Conservation (phyloP, 2,329 filamentous ascomycete genomes). For the Hypoxylon sp. region DNA sequence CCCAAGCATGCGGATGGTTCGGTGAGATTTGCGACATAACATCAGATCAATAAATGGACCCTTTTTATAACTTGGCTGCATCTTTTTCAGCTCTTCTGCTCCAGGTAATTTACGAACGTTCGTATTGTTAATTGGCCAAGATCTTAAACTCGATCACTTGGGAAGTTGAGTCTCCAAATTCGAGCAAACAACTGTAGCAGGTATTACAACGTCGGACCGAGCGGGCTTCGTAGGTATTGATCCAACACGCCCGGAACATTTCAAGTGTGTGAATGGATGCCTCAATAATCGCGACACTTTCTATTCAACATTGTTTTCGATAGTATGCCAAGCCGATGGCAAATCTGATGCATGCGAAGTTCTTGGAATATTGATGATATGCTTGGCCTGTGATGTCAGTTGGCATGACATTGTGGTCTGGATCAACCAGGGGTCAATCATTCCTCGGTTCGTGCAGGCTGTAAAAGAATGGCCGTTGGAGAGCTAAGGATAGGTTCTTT, state of each 20-base stretch:
- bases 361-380: constrained; percentile 2
- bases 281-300: neutral
- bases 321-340: constrained; percentile 4
- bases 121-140: constrained; percentile 6
- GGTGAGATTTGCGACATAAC: neutral
- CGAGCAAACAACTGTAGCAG: constrained; percentile 29
- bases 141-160: neutral
- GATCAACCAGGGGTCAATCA: constrained; percentile 27
- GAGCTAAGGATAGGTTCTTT: neutral
- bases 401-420: constrained; percentile 14
- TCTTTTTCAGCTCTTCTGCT: neutral
- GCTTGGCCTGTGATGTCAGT: constrained; percentile 14
- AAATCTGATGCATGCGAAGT: constrained; percentile 5
- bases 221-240: neutral
- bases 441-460: constrained; percentile 33
- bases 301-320: neutral
- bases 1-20: neutral
- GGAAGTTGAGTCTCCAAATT: constrained; percentile 5
- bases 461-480: constrained; percentile 41
- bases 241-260: neutral
- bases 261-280: neutral
- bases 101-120: neutral
- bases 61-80: neutral
- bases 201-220: neutral
- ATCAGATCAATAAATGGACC: neutral